A percentile compares a stretch with the other conserved stretches of the same genome.
Conservation (phyloP, 345 rosid species). For the Brassica juncea region DNA sequence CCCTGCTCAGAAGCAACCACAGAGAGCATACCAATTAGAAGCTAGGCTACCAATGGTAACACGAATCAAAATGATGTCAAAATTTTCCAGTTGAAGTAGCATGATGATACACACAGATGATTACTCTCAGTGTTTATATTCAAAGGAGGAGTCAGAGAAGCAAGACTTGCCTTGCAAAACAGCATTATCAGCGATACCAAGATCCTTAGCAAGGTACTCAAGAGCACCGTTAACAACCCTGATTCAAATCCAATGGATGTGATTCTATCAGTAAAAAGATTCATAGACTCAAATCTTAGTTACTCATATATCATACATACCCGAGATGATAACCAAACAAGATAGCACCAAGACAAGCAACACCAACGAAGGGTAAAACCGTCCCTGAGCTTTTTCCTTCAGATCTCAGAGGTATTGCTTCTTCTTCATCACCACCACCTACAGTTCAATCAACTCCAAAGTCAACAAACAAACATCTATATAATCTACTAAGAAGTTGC, state of each 20-base stretch:
- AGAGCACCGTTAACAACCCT: constrained; percentile 98
- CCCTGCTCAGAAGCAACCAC: constrained; percentile 52
- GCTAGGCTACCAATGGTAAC: constrained; percentile 1
- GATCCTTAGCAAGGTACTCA: constrained; percentile 94
- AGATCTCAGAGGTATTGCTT: constrained; percentile 49
- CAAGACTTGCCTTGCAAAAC: constrained; percentile 70
- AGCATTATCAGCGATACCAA: constrained; percentile 81
- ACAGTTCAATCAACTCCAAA: constrained; percentile 8
- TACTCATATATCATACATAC: constrained; percentile 43
- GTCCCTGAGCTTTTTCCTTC: constrained; percentile 63
- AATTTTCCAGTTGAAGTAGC: no score
- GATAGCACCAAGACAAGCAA: constrained; percentile 96
- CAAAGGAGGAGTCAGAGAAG: constrained; percentile 4
- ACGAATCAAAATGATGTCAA: no score
- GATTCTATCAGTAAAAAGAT: no score
- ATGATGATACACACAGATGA: no score
- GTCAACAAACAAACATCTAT: neutral
- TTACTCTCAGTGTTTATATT: neutral
- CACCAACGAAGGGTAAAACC: constrained; percentile 84
- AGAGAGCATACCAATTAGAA: neutral
- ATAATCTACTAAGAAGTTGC: neutral
- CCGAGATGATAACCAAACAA: constrained; percentile 97
- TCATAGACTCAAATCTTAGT: constrained; percentile 5
- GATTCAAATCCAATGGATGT: constrained; percentile 14
- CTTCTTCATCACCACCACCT: constrained; percentile 80